Conservation (phyloP, 1,284 basidiomycete genomes). For the Tilletia indica region DNA sequence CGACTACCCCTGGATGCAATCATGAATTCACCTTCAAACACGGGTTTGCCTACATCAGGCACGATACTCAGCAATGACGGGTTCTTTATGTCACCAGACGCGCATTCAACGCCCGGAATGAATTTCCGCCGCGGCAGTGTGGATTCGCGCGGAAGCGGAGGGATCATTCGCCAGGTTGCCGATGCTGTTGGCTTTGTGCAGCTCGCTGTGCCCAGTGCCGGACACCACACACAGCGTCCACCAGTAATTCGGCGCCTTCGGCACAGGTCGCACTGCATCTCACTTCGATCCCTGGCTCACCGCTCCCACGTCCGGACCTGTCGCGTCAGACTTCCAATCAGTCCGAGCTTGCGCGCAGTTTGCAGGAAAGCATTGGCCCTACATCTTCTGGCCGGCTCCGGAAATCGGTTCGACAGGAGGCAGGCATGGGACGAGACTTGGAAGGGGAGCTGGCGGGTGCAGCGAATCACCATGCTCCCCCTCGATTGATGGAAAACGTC, state of each 20-base stretch:
- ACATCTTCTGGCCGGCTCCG: slow-evolving; percentile 23
- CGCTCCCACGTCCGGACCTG: background rate
- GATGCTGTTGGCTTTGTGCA: slow-evolving; percentile 14
- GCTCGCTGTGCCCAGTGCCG: slow-evolving; percentile 23
- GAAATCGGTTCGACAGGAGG: slow-evolving; percentile 42
- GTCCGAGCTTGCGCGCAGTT: background rate
- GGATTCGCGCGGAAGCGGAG: background rate
- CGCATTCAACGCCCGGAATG: background rate
- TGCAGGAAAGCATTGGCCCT: no score
- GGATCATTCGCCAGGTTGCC: background rate
- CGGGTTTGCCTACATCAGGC: slow-evolving; percentile 12
- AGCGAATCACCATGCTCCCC: background rate
- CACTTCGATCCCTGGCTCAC: background rate
- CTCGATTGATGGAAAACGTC: background rate
- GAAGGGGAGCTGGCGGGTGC: slow-evolving; percentile 34
- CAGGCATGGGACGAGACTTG: slow-evolving; percentile 43
- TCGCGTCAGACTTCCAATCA: background rate
- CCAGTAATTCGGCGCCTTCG: background rate
- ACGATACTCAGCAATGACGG: slow-evolving; percentile 25
- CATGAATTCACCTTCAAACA: background rate
- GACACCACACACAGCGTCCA: background rate
- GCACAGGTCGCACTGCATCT: background rate
- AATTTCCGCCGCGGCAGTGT: background rate
- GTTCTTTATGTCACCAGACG: background rate
- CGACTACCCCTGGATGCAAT: background rate